Conservation (phyloP, 2,329 filamentous ascomycete genomes). For the Diaporthe helianthi region DNA sequence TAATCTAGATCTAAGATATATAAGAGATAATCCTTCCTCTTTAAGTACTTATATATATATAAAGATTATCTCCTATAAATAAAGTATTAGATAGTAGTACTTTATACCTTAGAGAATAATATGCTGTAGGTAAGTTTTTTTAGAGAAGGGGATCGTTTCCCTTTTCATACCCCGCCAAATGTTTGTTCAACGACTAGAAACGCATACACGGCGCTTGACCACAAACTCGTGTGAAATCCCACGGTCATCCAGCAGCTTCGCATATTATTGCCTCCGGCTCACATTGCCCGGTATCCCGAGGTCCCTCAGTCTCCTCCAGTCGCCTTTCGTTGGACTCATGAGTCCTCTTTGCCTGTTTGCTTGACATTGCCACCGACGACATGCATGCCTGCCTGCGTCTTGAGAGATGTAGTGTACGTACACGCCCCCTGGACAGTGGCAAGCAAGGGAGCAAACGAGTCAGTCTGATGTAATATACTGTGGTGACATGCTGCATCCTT, state of each 20-base stretch:
- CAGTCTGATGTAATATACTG: not conserved
- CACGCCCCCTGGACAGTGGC: not conserved
- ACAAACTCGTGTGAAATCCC: not conserved
- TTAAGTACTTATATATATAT: no score
- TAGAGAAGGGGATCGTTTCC: not conserved
- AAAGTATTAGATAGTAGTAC: no score
- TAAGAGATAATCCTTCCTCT: no score
- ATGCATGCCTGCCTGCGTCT: not conserved
- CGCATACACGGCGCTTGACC: not conserved
- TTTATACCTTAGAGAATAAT: no score
- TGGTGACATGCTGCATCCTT: constrained; percentile 13
- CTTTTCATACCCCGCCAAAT: not conserved
- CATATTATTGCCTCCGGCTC: constrained; percentile 5
- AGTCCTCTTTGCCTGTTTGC: not conserved
- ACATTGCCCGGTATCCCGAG: constrained; percentile 12
- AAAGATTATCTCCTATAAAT: no score
- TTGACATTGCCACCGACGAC: not conserved
- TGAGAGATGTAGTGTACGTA: not conserved
- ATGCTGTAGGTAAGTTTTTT: constrained; percentile 18
- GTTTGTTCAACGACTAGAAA: not conserved
- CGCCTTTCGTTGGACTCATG: not conserved
- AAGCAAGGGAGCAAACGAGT: not conserved
- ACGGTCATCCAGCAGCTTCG: not conserved
- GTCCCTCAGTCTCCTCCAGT: not conserved
- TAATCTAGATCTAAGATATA: no score